Conservation (phyloP, 306 rosid species). For the Sesbania bispinosa region DNA sequence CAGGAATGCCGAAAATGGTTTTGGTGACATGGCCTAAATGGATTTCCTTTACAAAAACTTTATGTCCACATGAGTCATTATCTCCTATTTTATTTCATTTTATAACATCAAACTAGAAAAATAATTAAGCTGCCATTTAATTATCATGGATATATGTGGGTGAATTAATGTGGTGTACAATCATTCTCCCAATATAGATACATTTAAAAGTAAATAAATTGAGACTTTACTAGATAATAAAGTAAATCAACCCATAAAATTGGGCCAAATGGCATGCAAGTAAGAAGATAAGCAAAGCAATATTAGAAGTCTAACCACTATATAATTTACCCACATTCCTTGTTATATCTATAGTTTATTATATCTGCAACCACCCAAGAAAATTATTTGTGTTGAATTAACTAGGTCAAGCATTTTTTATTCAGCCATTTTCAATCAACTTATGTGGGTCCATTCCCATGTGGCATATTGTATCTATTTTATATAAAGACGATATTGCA, state of each 20-base stretch:
- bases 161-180: constrained; percentile 20
- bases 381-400: not conserved
- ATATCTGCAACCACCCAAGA: not conserved
- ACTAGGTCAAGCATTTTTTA: constrained; percentile 23
- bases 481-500: not conserved
- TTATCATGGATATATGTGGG: not conserved
- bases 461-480: constrained; percentile 3
- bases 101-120: not conserved
- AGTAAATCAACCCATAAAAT: not conserved
- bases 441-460: constrained; percentile 28
- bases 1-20: constrained; percentile 38
- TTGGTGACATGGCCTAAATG: constrained; percentile 38
- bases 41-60: constrained; percentile 39
- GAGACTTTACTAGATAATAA: not conserved
- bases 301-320: not conserved
- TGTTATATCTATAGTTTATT: not conserved
- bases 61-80: constrained; percentile 56
- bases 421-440: constrained; percentile 5
- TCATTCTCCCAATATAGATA: not conserved
- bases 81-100: constrained; percentile 14
- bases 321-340: not conserved
- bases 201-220: not conserved
- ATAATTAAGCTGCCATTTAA: too few relatives aligned
- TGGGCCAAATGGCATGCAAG: not conserved
- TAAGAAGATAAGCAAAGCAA: not conserved